Evolutionary conservation across 176 grass and related monocot genomes (phyloP).

Genomic region (Oryza longistaminata): DNA sequence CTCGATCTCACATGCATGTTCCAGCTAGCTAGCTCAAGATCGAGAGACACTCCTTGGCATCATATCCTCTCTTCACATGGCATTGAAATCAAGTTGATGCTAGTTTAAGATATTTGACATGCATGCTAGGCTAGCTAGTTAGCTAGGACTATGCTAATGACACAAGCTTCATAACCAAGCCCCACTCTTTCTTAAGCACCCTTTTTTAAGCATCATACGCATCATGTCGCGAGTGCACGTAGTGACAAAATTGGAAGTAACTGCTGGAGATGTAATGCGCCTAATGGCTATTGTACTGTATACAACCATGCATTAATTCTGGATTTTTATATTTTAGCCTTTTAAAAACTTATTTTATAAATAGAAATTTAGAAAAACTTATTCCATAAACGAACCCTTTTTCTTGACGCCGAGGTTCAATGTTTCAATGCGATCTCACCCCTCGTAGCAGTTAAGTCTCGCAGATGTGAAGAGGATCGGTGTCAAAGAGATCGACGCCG

Average conservation of each 20-base stretch:
- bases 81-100: slow-evolving; percentile 56
- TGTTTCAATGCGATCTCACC: too few relatives aligned
- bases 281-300: too few relatives aligned
- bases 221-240: neutral
- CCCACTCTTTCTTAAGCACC: neutral
- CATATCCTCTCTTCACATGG: slow-evolving; percentile 53
- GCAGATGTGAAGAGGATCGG: too few relatives aligned
- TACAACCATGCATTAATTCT: too few relatives aligned
- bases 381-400: too few relatives aligned
- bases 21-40: neutral
- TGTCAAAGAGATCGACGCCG: too few relatives aligned
- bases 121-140: slow-evolving; percentile 7
- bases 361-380: too few relatives aligned
- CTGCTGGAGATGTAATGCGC: neutral
- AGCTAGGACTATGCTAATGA: neutral
- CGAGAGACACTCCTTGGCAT: neutral
- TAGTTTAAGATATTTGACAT: slow-evolving; percentile 26
- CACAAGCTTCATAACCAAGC: neutral
- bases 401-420: too few relatives aligned
- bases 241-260: neutral
- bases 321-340: too few relatives aligned
- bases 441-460: too few relatives aligned
- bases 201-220: neutral
- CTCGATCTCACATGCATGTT: neutral
- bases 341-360: too few relatives aligned